Percentiles rank a stretch among this genome's conserved stretches.
Evolutionary conservation across 1,139 yeast species (phyloP).

Genomic region (Sugiyamaella novakii): DNA sequence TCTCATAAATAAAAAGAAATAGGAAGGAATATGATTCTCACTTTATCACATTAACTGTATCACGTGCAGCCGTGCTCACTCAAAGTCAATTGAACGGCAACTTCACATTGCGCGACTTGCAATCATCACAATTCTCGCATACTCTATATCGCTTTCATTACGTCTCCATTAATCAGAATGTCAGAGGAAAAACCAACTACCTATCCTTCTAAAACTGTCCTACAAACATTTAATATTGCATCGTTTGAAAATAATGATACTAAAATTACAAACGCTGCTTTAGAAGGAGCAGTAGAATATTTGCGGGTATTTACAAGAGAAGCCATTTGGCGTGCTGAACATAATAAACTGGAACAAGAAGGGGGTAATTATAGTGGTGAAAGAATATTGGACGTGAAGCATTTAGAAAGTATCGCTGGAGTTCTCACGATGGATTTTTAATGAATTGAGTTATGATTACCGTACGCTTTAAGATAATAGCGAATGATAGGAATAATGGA

Average conservation of each 20-base stretch:
- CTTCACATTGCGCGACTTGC: background rate
- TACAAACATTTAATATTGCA: slow-evolving; percentile 32
- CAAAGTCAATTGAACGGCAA: background rate
- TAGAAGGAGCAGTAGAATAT: slow-evolving; percentile 36
- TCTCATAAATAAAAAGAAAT: too few species aligned
- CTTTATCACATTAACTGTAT: background rate
- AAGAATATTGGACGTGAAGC: slow-evolving; percentile 30
- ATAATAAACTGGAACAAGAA: slow-evolving; percentile 21
- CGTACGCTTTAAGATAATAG: too few species aligned
- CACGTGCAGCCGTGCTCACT: background rate
- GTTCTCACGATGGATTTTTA: slow-evolving; percentile 35
- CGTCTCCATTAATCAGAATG: background rate
- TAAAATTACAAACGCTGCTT: slow-evolving; percentile 32
- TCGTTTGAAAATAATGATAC: slow-evolving; percentile 35
- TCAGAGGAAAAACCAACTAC: slow-evolving; percentile 20
- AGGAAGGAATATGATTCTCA: too few species aligned
- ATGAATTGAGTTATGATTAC: too few species aligned
- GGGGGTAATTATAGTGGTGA: slow-evolving; percentile 3
- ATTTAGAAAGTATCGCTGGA: slow-evolving; percentile 32
- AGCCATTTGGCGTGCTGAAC: slow-evolving; percentile 39
- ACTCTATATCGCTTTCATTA: background rate
- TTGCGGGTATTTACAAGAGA: slow-evolving; percentile 39
- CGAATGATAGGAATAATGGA: too few species aligned
- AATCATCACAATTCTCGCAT: background rate
- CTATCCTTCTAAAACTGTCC: slow-evolving; percentile 31